Base-by-base conservation (phyloP, 305 asterid genomes). In the Solanum hybrid region DNA sequence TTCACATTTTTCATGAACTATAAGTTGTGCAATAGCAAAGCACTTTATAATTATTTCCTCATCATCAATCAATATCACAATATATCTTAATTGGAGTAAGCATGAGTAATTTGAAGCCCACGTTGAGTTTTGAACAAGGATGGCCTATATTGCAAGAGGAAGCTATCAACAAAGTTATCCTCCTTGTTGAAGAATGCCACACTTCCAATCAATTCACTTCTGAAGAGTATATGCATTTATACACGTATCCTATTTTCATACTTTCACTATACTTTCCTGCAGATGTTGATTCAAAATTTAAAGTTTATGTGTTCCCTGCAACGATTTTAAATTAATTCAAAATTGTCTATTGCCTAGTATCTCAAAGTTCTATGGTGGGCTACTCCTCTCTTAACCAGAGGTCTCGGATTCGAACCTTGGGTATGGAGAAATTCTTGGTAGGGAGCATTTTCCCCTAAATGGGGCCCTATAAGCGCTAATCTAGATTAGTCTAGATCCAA, bases 91-190 rank as follows among this genome's bases (percentile, higher is more conserved):
- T 28, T 29, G 12, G 24, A 1, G 39, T 75, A 29, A 31, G 80
- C 80, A 76, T 73, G 78, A 73, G 78, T 73, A 69, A 24, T 71
- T 24, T 71, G 36, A 73, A 35, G 14, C 76, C 16, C 28, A 26
- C 6, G 1, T 1, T 71, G 35, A 91, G 78, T 71, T 91, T 90
- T 89, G 93, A 94, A 35, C 91, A 90, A 91, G 95, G 92, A 67
- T 93, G 93, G 92, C 88, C 90, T 26, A 31, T 92, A 67, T 87
- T 94, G 88, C 93, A 94, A 83, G 90, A 91, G 73, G 92, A 84
- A 91, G 92, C 89, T 86, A 86, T 94, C 51, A 79, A 93, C 87
- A 94, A 89, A 90, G 33, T 91, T 85, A 81, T 90, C 85, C 57
- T 89, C 92, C 8, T 1, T 31, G 61, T 92, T 9, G 92, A 91